Evolutionary conservation across 331 rosid genomes (phyloP), one percentile per base, ranked within the genome.

Genomic region (Saraca asoca): DNA sequence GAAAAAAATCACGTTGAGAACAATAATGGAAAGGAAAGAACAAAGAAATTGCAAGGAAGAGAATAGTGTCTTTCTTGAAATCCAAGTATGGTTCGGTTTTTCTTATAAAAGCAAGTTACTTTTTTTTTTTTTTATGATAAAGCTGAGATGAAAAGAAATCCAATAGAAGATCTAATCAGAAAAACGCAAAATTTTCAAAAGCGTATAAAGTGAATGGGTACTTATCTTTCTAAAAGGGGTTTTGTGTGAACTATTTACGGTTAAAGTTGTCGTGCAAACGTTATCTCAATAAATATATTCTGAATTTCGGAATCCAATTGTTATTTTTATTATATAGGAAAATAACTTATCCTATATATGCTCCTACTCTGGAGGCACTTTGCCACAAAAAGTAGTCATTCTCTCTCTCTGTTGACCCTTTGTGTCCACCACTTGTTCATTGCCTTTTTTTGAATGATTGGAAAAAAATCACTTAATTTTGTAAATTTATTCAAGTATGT

Each of bases 171-270:
- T 75, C 79, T 58, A 58, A 75, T 79, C 80, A 38, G 17, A 18
- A 18, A 73, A 75, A 64, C 19, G 63, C 80, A 78, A 75, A 67
- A 1, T 58, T 74, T 76, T 82, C 75, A 63, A 86, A 80, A 78
- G 82, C 64, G 80, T 42, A 73, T 52, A 79, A 81, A 80, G 83
- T 61, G 74, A 58, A 35, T 6, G 48, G 76, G 76, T 51, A 13
- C 69, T 18, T 19, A 24, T 77, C 82, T 81, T 81, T 77, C 72
- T 66, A 65, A 81, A 77, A 77, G 80, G 81, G 75, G 63, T 33
- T 60, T 68, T 80, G 73, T 72, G 79, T n/a, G 79, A 80, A 85
- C 77, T 38, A 44, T 64, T 68, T 63, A 63, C 68, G 79, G 44
- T 45, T 34, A 64, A 70, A 73, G 67, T 75, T 78, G 62, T 71